Evolutionary conservation across 1,284 basidiomycete genomes (phyloP).

Genomic region (Melampsora abietis-canadensis): DNA sequence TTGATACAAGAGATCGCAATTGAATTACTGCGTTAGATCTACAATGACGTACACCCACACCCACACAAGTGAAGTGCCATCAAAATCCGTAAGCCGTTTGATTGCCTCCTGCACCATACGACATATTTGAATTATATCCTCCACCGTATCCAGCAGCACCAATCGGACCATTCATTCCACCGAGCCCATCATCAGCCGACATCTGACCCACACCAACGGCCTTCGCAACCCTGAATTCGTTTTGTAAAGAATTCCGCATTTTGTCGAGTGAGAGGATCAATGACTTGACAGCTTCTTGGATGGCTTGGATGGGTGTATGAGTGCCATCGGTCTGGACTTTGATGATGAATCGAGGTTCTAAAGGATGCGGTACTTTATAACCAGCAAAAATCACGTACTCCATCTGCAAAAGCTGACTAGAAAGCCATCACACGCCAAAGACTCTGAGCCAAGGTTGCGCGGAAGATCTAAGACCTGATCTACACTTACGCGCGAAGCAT

Average conservation of each 20-base stretch:
- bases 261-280: conserved; percentile 70
- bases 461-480: background rate
- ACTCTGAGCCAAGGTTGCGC: background rate
- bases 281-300: conserved; percentile 78
- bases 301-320: conserved; percentile 73
- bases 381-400: conserved; percentile 88
- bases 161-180: background rate
- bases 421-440: conserved; percentile 14
- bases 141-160: background rate
- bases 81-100: background rate
- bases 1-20: no score
- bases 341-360: conserved; percentile 87
- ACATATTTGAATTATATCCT: background rate
- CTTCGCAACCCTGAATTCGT: conserved; percentile 40
- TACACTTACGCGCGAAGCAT: conserved; percentile 87
- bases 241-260: conserved; percentile 49
- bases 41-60: background rate
- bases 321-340: conserved; percentile 93
- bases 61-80: background rate
- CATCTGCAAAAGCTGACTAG: conserved; percentile 72
- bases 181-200: conserved; percentile 1
- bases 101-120: background rate
- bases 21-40: background rate
- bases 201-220: conserved; percentile 31
- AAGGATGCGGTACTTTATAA: conserved; percentile 94